These are phyloP conservation scores for Closterium sp. DNA, from an alignment of 139 green algal genomes.

Conservation along the genomic window DNA sequence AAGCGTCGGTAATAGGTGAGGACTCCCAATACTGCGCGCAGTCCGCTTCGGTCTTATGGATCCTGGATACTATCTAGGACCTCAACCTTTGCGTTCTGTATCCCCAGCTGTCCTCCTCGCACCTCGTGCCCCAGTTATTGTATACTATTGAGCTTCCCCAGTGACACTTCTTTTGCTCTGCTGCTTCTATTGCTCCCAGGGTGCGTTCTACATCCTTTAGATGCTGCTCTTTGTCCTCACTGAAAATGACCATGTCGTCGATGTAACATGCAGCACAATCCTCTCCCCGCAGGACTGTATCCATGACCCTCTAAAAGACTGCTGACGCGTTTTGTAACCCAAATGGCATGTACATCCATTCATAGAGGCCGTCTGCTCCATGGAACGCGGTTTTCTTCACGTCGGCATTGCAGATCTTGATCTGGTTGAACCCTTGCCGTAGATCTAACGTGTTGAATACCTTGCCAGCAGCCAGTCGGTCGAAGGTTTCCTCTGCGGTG, in stretches of 20 bases:
- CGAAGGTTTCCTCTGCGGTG: too few species aligned
- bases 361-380: too few species aligned
- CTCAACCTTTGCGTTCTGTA: too few species aligned
- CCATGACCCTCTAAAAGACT: neutral
- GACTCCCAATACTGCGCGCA: neutral
- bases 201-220: neutral
- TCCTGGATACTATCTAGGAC: neutral
- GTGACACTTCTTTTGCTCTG: neutral
- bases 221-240: neutral
- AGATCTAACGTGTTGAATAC: too few species aligned
- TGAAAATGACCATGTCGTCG: neutral
- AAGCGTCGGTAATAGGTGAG: neutral
- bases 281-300: neutral
- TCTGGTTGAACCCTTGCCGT: too few species aligned
- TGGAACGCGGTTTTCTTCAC: too few species aligned
- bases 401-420: too few species aligned
- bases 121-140: neutral
- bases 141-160: neutral
- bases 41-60: neutral
- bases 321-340: too few species aligned
- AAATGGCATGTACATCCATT: neutral
- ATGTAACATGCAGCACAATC: neutral
- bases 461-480: too few species aligned
- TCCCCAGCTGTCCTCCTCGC: neutral
- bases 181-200: neutral